Percentiles rank a stretch among this genome's conserved stretches.
phyloP scores from a whole-genome alignment of 805 yeast genomes.

The Kregervanrija delftensis region DNA sequence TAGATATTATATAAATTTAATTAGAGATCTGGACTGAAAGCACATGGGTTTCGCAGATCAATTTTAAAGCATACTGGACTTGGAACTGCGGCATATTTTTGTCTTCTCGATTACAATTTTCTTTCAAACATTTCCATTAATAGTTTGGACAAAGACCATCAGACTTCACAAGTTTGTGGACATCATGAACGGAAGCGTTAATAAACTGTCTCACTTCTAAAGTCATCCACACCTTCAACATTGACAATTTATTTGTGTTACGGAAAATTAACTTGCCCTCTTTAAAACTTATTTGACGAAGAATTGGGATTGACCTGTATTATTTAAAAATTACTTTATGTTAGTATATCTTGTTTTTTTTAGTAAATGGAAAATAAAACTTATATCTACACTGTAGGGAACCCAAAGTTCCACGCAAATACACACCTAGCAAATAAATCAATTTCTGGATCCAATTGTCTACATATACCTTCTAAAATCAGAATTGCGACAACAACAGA shows the following conservation, averaged over 20 bases:
- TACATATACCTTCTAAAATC: constrained; percentile 88
- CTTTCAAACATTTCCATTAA: constrained; percentile 15
- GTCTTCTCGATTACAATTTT: too few relatives aligned
- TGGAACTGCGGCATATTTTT: neutral
- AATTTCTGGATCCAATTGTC: constrained; percentile 86
- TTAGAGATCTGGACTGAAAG: too few relatives aligned
- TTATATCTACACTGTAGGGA: constrained; percentile 25
- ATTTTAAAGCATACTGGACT: too few relatives aligned
- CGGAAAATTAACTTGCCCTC: constrained; percentile 55
- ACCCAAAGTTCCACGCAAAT: constrained; percentile 37
- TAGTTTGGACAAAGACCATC: constrained; percentile 64
- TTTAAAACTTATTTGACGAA: constrained; percentile 70
- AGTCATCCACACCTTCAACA: constrained; percentile 89
- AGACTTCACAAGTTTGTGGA: constrained; percentile 50
- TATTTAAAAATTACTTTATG: neutral
- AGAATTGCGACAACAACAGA: constrained; percentile 93
- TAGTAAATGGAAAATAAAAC: neutral
- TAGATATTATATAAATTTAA: too few relatives aligned
- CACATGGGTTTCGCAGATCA: too few relatives aligned
- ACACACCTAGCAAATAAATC: constrained; percentile 96
- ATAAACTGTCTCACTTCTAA: constrained; percentile 84
- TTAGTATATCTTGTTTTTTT: constrained; percentile 6
- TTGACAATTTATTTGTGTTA: constrained; percentile 57
- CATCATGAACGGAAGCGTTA: constrained; percentile 75
- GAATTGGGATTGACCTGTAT: constrained; percentile 70